A percentile compares a stretch with the other conserved stretches of the same genome.
These are phyloP conservation scores for Exserohilum rostratum DNA, from an alignment of 2,329 filamentous ascomycete species.

Conservation along the genomic window DNA sequence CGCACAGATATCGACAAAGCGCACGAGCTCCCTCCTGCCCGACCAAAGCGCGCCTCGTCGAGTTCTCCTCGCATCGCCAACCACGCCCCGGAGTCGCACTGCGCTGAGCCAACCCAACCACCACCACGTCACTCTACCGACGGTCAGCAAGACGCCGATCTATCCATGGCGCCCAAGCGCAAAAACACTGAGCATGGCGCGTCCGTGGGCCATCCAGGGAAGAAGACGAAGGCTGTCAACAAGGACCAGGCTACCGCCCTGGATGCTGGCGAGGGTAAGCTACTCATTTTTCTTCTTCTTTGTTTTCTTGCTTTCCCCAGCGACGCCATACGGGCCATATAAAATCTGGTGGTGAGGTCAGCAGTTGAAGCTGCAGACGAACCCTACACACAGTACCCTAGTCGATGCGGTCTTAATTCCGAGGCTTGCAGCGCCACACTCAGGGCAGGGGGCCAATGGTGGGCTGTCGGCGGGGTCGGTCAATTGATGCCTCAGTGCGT, in stretches of 20 bases:
- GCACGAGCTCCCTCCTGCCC: conserved; percentile 11
- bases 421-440: conserved; percentile 7
- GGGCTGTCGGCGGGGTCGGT: conserved; percentile 23
- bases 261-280: conserved; percentile 3
- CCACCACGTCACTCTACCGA: neutral
- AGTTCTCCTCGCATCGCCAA: neutral
- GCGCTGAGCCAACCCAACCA: neutral
- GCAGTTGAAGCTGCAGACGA: conserved; percentile 6
- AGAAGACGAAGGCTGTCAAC: conserved; percentile 7
- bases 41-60: conserved; percentile 1
- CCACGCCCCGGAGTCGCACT: neutral
- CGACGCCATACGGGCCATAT: too few relatives aligned
- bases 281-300: neutral
- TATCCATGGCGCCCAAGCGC: conserved; percentile 18
- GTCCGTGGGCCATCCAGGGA: conserved; percentile 3
- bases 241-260: conserved; percentile 1
- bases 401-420: conserved; percentile 17
- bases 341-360: neutral
- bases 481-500: conserved; percentile 27
- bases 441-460: conserved; percentile 20
- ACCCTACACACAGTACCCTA: too few relatives aligned
- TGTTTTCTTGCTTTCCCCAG: neutral
- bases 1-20: conserved; percentile 12
- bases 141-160: conserved; percentile 1
- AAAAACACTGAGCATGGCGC: conserved; percentile 7